Evolutionary conservation across 1,139 yeast genomes (phyloP).

Genomic region (Lodderomyces oxycetoniae): DNA sequence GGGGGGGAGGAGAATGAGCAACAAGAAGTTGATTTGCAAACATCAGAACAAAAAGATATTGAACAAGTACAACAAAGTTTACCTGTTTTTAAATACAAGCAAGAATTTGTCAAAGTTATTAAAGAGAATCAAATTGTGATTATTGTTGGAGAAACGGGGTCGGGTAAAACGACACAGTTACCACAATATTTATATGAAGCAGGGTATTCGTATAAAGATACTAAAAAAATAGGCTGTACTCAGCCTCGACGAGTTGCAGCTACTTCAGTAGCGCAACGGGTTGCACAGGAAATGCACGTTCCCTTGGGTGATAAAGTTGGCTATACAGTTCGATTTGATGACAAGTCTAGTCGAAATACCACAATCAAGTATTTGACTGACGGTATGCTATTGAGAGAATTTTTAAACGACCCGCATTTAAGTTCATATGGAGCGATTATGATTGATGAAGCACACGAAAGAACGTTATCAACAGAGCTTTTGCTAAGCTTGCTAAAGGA

Average conservation of each 20-base stretch:
- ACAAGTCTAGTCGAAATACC: conserved; percentile 58
- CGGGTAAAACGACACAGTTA: conserved; percentile 93
- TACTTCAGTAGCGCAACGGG: conserved; percentile 86
- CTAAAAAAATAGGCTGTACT: conserved; percentile 72
- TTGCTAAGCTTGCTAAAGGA: conserved; percentile 77
- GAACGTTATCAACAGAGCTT: conserved; percentile 92
- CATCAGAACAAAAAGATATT: conserved; percentile 26
- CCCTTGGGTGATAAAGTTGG: conserved; percentile 79
- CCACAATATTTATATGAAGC: conserved; percentile 86
- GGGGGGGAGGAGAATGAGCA: not conserved
- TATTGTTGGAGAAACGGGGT: conserved; percentile 96
- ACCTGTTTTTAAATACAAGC: conserved; percentile 70
- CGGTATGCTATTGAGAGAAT: conserved; percentile 88
- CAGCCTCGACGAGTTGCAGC: conserved; percentile 98
- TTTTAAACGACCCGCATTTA: conserved; percentile 69
- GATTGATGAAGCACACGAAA: conserved; percentile 97
- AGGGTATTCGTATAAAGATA: conserved; percentile 55
- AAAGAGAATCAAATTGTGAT: conserved; percentile 67
- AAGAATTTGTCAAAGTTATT: conserved; percentile 60
- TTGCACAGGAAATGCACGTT: conserved; percentile 79
- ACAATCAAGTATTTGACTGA: conserved; percentile 85
- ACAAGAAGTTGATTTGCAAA: conserved; percentile 14
- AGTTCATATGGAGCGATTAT: conserved; percentile 71
- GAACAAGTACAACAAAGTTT: conserved; percentile 55
- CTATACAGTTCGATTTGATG: conserved; percentile 83